These are phyloP conservation scores for Deinandra increscens DNA, from an alignment of 129 eudicot genomes.

Conservation along the genomic window DNA sequence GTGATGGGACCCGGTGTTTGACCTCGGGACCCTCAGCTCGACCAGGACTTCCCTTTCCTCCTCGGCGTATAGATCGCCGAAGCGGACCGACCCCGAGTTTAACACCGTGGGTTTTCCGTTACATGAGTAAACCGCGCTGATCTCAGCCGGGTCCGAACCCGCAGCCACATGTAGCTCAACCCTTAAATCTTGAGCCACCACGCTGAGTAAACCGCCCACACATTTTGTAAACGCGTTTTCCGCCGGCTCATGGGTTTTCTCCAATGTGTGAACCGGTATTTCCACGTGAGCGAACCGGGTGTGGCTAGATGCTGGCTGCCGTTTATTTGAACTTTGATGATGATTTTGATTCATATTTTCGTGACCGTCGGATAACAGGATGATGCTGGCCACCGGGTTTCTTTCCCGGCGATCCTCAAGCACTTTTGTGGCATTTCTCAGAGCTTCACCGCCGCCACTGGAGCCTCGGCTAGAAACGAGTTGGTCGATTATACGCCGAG, in stretches of 20 bases:
- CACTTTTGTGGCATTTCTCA: slow-evolving; percentile 64
- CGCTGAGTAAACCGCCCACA: slow-evolving; percentile 78
- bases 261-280: slow-evolving; percentile 66
- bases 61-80: slow-evolving; percentile 84
- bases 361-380: slow-evolving; percentile 77
- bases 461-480: slow-evolving; percentile 53
- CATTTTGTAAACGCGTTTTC: slow-evolving; percentile 79
- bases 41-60: slow-evolving; percentile 75
- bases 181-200: slow-evolving; percentile 74
- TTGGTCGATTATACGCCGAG: slow-evolving; percentile 76
- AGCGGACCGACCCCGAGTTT: slow-evolving; percentile 44
- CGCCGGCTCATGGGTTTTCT: slow-evolving; percentile 17
- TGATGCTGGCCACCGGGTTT: slow-evolving; percentile 78
- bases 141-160: slow-evolving; percentile 87
- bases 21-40: slow-evolving; percentile 62
- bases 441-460: slow-evolving; percentile 59
- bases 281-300: slow-evolving; percentile 86
- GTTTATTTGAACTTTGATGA: slow-evolving; percentile 20
- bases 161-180: slow-evolving; percentile 54
- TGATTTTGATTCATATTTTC: slow-evolving; percentile 45
- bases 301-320: slow-evolving; percentile 31
- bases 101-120: slow-evolving; percentile 40
- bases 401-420: slow-evolving; percentile 84
- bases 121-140: slow-evolving; percentile 64
- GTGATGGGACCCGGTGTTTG: slow-evolving; percentile 65